These are phyloP conservation scores for Acanthamoeba triangularis DNA, from an alignment of 208 protist genomes.

Conservation along the genomic window DNA sequence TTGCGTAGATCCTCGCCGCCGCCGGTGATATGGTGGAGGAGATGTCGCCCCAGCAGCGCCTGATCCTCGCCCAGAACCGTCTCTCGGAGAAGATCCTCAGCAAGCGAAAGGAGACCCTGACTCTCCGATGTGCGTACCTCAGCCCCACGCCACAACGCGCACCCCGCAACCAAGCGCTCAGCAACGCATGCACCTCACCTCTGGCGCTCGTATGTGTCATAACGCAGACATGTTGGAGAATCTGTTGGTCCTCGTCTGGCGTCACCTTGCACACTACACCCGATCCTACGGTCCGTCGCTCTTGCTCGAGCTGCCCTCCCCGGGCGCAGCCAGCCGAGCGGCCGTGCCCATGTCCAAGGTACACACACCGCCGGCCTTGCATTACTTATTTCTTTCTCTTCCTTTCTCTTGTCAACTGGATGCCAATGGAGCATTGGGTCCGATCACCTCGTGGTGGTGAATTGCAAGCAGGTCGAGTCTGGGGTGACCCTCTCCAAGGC, in stretches of 20 bases:
- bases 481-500: slow-evolving; percentile 31
- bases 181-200: no score
- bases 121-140: slow-evolving; percentile 13
- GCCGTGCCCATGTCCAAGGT: not conserved
- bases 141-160: not conserved
- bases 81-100: slow-evolving; percentile 64
- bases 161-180: not conserved
- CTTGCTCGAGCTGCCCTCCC: not conserved
- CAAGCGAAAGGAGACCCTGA: slow-evolving; percentile 64
- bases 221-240: slow-evolving; percentile 74
- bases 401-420: not conserved
- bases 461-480: not conserved
- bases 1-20: not conserved
- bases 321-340: not conserved
- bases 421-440: not conserved
- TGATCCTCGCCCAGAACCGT: slow-evolving; percentile 67
- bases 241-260: slow-evolving; percentile 54
- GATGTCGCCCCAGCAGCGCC: slow-evolving; percentile 56
- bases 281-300: slow-evolving; percentile 25
- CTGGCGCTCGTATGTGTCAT: not conserved
- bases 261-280: slow-evolving; percentile 63
- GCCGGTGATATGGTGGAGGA: slow-evolving; percentile 33
- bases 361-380: not conserved
- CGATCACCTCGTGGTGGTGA: not conserved
- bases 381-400: not conserved